These are phyloP conservation scores for Rhodotorula mucilaginosa DNA, from an alignment of 1,284 basidiomycete genomes.

Conservation along the genomic window DNA sequence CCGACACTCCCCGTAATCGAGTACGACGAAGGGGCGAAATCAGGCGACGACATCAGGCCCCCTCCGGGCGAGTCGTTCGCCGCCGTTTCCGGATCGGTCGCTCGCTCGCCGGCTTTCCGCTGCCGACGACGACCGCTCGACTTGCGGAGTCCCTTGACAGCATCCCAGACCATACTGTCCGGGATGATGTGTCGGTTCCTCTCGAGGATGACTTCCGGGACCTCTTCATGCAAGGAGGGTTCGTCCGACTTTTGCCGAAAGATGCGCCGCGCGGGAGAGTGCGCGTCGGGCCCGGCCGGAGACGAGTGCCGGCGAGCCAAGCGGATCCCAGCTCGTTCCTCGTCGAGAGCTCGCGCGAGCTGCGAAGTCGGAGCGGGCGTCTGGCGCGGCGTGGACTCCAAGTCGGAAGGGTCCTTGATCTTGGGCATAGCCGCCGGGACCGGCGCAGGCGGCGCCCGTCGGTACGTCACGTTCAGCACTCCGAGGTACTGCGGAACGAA, in stretches of 20 bases:
- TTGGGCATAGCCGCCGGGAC: slow-evolving; percentile 5
- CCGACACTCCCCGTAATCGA: slow-evolving; percentile 30
- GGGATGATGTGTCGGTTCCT: slow-evolving; percentile 94
- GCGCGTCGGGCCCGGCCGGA: neutral
- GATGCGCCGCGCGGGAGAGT: slow-evolving; percentile 23
- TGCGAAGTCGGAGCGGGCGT: neutral
- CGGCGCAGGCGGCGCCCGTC: slow-evolving; percentile 46
- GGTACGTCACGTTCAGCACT: slow-evolving; percentile 96
- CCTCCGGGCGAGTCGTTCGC: slow-evolving; percentile 24
- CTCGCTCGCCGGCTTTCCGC: slow-evolving; percentile 12
- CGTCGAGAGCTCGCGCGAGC: neutral
- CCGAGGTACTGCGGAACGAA: slow-evolving; percentile 97
- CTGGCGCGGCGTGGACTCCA: neutral
- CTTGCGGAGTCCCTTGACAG: slow-evolving; percentile 39
- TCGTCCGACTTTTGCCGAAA: slow-evolving; percentile 26
- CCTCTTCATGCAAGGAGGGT: slow-evolving; percentile 45
- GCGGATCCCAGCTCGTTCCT: neutral
- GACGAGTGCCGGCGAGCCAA: slow-evolving; percentile 10
- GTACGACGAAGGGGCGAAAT: slow-evolving; percentile 33
- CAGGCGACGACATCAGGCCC: slow-evolving; percentile 29
- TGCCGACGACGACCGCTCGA: slow-evolving; percentile 6
- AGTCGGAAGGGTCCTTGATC: neutral
- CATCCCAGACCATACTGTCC: slow-evolving; percentile 67
- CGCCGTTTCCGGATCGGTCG: slow-evolving; percentile 28
- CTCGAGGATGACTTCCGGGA: slow-evolving; percentile 76